Conservation (phyloP, 495 filamentous ascomycete genomes). For the Penicillium egyptiacum region DNA sequence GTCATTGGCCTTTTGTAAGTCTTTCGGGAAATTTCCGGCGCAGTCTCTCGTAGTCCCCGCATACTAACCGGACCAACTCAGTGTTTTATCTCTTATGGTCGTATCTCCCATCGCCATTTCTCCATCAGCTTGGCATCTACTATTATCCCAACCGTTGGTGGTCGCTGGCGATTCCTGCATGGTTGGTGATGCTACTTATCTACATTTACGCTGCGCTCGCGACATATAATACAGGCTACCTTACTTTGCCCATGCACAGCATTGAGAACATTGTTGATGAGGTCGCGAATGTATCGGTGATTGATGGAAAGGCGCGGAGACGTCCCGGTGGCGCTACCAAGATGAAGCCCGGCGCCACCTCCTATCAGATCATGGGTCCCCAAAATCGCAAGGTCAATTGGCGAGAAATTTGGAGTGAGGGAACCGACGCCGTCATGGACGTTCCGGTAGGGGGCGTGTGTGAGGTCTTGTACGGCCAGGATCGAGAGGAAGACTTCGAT, state of each 20-base stretch:
- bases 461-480: conserved; percentile 66
- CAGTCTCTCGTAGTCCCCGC: background rate
- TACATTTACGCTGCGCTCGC: conserved; percentile 96
- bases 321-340: conserved; percentile 43
- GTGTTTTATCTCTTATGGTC: conserved; percentile 93
- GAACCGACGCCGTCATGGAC: conserved; percentile 98
- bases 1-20: conserved; percentile 66
- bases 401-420: conserved; percentile 80
- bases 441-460: conserved; percentile 95
- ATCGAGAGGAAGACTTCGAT: conserved; percentile 38
- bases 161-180: conserved; percentile 86
- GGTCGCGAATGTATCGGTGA: conserved; percentile 77
- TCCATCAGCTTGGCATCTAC: conserved; percentile 89
- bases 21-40: background rate
- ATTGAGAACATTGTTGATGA: conserved; percentile 93
- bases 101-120: conserved; percentile 85
- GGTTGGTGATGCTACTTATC: conserved; percentile 81
- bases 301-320: conserved; percentile 69
- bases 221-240: conserved; percentile 81
- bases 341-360: conserved; percentile 48
- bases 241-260: conserved; percentile 77
- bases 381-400: conserved; percentile 60
- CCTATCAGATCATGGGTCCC: conserved; percentile 49
- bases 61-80: conserved; percentile 18
- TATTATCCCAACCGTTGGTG: conserved; percentile 99